Percentiles rank a stretch among this genome's conserved stretches.
These are phyloP conservation scores for Coemansia sp. DNA, from an alignment of 192 early-diverging fungal species.

Conservation along the genomic window DNA sequence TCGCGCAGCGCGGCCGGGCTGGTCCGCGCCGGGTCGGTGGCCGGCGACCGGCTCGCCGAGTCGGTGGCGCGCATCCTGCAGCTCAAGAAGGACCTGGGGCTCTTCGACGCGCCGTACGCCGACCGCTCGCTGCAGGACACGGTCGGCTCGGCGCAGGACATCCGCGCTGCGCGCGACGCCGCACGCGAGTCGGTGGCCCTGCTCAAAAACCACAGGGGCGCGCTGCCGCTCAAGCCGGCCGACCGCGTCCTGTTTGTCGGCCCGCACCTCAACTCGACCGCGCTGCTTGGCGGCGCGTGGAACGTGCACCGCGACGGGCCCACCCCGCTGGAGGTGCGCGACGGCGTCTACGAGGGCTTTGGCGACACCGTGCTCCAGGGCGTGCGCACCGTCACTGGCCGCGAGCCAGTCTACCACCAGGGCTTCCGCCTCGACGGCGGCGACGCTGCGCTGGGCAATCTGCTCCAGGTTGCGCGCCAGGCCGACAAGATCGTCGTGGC, in stretches of 20 bases:
- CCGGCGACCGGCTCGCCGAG: slow-evolving; percentile 49
- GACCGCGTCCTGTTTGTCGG: slow-evolving; percentile 58
- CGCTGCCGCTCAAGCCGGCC: slow-evolving; percentile 46
- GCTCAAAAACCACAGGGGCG: slow-evolving; percentile 49
- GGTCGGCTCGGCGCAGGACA: slow-evolving; percentile 53
- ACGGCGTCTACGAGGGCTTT: slow-evolving; percentile 24
- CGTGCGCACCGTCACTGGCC: slow-evolving; percentile 7
- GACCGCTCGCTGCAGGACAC: slow-evolving; percentile 22
- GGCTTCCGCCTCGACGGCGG: slow-evolving; percentile 18
- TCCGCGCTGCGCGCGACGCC: slow-evolving; percentile 44
- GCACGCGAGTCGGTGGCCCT: slow-evolving; percentile 60
- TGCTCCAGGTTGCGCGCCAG: slow-evolving; percentile 17
- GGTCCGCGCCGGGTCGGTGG: slow-evolving; percentile 33
- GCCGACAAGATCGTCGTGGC: slow-evolving; percentile 43
- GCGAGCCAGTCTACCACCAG: slow-evolving; percentile 9
- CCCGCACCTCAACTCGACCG: slow-evolving; percentile 55
- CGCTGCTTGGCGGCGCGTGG: slow-evolving; percentile 56
- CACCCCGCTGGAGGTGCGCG: slow-evolving; percentile 1
- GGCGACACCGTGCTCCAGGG: slow-evolving; percentile 21
- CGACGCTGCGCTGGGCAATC: not conserved
- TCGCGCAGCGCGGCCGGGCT: slow-evolving; percentile 33
- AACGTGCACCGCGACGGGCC: slow-evolving; percentile 52
- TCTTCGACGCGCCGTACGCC: slow-evolving; percentile 52
- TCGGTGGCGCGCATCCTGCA: slow-evolving; percentile 57
- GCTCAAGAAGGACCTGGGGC: slow-evolving; percentile 62